Conservation (phyloP, 75 land plant genomes). For the Selaginella tamariscina region DNA sequence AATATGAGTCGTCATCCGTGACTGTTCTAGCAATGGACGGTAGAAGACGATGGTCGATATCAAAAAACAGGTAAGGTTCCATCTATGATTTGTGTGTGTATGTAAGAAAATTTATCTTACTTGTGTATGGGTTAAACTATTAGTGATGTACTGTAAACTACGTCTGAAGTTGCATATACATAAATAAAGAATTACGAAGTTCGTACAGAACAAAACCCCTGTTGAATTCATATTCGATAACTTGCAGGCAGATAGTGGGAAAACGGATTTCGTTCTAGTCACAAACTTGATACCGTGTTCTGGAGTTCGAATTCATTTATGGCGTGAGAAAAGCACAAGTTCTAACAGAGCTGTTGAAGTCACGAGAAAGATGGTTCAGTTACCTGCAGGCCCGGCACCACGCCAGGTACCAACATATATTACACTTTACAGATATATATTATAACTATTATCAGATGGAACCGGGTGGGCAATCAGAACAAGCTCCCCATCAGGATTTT, state of each 20-base stretch:
- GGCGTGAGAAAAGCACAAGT: slow-evolving; percentile 54
- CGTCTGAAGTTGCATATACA: too few species aligned
- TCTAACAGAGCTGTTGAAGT: slow-evolving; percentile 50
- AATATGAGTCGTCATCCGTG: slow-evolving; percentile 48
- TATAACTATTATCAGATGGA: slow-evolving; percentile 48
- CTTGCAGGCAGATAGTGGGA: slow-evolving; percentile 58
- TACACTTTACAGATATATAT: not conserved
- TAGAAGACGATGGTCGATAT: slow-evolving; percentile 91
- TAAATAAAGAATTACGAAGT: too few species aligned
- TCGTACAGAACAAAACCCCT: not conserved
- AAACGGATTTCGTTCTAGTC: slow-evolving; percentile 61
- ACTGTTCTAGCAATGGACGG: slow-evolving; percentile 98
- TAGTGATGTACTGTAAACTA: too few species aligned
- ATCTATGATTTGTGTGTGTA: too few species aligned
- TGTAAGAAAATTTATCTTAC: not conserved
- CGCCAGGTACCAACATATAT: slow-evolving; percentile 50
- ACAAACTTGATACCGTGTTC: slow-evolving; percentile 90
- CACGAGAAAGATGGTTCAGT: slow-evolving; percentile 81
- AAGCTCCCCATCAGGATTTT: slow-evolving; percentile 84
- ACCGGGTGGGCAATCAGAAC: slow-evolving; percentile 96
- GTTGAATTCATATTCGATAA: not conserved
- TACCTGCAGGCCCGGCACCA: slow-evolving; percentile 88
- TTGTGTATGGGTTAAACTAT: not conserved
- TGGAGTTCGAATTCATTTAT: slow-evolving; percentile 83
- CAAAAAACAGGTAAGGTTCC: slow-evolving; percentile 45